Percentiles rank a stretch among this genome's conserved stretches.
These are phyloP conservation scores for Trapa incisa DNA, from an alignment of 345 rosid genomes.

Conservation along the genomic window DNA sequence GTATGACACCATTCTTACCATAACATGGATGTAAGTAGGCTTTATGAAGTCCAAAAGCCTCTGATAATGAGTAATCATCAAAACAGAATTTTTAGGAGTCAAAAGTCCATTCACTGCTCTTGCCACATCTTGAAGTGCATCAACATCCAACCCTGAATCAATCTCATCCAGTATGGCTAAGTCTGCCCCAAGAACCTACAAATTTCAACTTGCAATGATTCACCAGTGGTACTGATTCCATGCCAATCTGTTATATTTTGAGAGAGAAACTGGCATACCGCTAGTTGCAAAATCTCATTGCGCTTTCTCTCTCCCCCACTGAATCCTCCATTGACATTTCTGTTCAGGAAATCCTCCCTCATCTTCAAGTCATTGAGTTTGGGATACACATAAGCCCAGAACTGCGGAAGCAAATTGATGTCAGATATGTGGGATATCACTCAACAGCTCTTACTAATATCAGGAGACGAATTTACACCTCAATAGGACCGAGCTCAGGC, in stretches of 20 bases:
- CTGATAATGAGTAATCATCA: slow-evolving; percentile 91
- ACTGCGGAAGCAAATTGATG: slow-evolving; percentile 41
- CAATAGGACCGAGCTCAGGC: slow-evolving; percentile 82
- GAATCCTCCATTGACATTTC: slow-evolving; percentile 98
- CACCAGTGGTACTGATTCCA: background rate
- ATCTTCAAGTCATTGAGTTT: slow-evolving; percentile 80
- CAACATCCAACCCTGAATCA: slow-evolving; percentile 93
- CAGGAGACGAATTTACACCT: slow-evolving; percentile 26
- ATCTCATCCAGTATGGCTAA: slow-evolving; percentile 89
- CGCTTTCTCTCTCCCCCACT: slow-evolving; percentile 98
- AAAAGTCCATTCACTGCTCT: slow-evolving; percentile 83
- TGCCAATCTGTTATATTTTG: background rate
- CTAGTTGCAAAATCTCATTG: slow-evolving; percentile 88
- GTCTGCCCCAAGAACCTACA: slow-evolving; percentile 84
- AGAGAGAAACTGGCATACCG: slow-evolving; percentile 30
- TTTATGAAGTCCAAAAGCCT: slow-evolving; percentile 65
- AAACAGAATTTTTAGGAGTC: slow-evolving; percentile 68
- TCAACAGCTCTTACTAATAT: background rate
- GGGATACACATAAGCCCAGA: slow-evolving; percentile 57
- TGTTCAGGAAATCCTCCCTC: slow-evolving; percentile 79
- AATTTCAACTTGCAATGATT: background rate
- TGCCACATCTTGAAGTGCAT: slow-evolving; percentile 88
- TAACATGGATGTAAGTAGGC: slow-evolving; percentile 71
- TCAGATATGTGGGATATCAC: background rate
- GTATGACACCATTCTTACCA: slow-evolving; percentile 36